phyloP scores from a whole-genome alignment of 176 grass and related monocot species.

The Elaeis guineensis region DNA sequence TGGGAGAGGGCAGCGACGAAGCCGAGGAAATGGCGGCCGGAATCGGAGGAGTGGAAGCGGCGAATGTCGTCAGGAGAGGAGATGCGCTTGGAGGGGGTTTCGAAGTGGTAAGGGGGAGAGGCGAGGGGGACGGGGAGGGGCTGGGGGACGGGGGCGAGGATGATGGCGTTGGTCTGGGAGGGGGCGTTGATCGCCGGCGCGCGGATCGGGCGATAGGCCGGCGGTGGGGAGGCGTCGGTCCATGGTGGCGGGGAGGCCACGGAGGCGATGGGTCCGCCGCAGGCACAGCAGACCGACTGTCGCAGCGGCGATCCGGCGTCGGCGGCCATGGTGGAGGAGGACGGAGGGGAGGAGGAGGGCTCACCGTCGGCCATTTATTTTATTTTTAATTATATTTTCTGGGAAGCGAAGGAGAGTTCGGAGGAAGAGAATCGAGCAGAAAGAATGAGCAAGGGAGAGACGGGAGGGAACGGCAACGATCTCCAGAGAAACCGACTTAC shows the following conservation, averaged over 20 bases:
- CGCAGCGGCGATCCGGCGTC: conserved; percentile 21
- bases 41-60: conserved; percentile 51
- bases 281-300: conserved; percentile 31
- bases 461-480: too few relatives aligned
- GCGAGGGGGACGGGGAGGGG: conserved; percentile 42
- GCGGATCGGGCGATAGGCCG: conserved; percentile 94
- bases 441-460: too few relatives aligned
- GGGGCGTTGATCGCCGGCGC: conserved; percentile 76
- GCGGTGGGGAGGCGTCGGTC: conserved; percentile 55
- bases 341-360: conserved; percentile 11
- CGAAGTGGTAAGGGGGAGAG: conserved; percentile 44
- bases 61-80: conserved; percentile 44
- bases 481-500: too few relatives aligned
- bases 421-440: too few relatives aligned
- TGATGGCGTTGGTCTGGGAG: conserved; percentile 60
- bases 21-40: conserved; percentile 68
- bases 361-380: conserved; percentile 14
- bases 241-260: conserved; percentile 17
- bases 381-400: too few relatives aligned
- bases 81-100: conserved; percentile 52
- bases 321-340: conserved; percentile 19
- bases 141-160: conserved; percentile 67
- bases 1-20: conserved; percentile 74
- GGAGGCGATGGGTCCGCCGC: conserved; percentile 4
- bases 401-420: too few relatives aligned